A percentile compares a stretch with the other conserved stretches of the same genome.
Evolutionary conservation across 2,329 filamentous ascomycete species (phyloP).

Genomic region (Fusarium luffae): DNA sequence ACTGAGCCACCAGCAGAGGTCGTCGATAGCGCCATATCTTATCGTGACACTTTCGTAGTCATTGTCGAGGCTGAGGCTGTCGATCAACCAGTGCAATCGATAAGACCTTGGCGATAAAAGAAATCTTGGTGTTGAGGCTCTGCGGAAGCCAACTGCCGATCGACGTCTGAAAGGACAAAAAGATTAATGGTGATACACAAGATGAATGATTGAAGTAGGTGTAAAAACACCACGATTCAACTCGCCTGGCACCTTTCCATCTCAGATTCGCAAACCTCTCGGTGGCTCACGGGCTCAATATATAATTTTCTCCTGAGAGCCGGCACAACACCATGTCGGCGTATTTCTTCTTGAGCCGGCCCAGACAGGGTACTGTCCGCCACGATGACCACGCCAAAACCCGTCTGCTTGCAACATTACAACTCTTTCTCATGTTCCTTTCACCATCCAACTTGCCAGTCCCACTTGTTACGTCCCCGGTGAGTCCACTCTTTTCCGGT

Average conservation of each 20-base stretch:
- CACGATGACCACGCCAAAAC: constrained; percentile 33
- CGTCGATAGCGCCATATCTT: constrained; percentile 22
- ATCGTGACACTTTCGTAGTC: constrained; percentile 10
- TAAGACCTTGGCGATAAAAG: constrained; percentile 7
- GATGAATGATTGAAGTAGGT: background rate
- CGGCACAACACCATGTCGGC: constrained; percentile 31
- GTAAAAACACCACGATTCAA: constrained; percentile 12
- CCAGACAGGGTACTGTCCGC: constrained; percentile 37
- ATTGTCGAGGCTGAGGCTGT: constrained; percentile 5
- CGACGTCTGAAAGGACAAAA: constrained; percentile 1
- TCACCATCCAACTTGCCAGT: constrained; percentile 26
- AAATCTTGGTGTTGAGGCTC: constrained; percentile 35
- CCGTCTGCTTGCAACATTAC: constrained; percentile 33
- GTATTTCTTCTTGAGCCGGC: constrained; percentile 33
- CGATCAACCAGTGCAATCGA: constrained; percentile 20
- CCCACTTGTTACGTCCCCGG: constrained; percentile 22
- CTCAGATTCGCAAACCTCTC: background rate
- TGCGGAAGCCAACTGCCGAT: constrained; percentile 34
- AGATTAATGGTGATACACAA: background rate
- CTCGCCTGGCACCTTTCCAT: background rate
- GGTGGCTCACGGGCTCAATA: constrained; percentile 31
- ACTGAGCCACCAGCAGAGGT: background rate
- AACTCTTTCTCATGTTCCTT: constrained; percentile 10
- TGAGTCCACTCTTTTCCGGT: constrained; percentile 40
- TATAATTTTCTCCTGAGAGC: constrained; percentile 26